phyloP scores from a whole-genome alignment of 352 stramenopile genomes.

The Phytophthora meadii region DNA sequence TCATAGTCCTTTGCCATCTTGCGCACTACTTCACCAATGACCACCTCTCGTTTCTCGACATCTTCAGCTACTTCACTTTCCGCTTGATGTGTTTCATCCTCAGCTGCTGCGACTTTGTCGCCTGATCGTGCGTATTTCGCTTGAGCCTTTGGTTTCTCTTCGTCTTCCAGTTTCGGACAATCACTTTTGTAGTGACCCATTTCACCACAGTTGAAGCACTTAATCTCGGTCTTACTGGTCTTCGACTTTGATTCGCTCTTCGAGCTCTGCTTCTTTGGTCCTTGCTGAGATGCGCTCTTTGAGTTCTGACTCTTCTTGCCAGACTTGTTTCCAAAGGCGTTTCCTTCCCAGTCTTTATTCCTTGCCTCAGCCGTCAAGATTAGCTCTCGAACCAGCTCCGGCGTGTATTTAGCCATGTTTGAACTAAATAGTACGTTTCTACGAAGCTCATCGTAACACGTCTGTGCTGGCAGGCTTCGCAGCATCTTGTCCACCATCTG shows the following conservation, averaged over 20 bases:
- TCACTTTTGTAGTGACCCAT: not conserved
- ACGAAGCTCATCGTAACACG: conserved; percentile 11
- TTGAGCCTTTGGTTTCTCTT: not conserved
- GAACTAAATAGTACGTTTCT: conserved; percentile 14
- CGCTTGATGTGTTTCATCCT: no score
- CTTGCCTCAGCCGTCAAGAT: conserved; percentile 8
- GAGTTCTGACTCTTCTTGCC: not conserved
- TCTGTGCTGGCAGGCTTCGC: not conserved
- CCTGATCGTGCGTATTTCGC: not conserved
- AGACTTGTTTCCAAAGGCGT: conserved; percentile 6
- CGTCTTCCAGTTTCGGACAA: not conserved
- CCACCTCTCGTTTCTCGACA: not conserved
- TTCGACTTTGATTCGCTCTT: no score
- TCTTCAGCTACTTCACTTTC: not conserved
- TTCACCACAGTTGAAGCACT: not conserved
- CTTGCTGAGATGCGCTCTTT: not conserved
- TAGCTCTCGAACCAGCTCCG: conserved; percentile 11
- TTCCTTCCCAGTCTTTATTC: conserved; percentile 7
- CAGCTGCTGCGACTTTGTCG: no score
- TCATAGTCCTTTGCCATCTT: not conserved
- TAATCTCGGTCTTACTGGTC: not conserved
- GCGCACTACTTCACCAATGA: not conserved
- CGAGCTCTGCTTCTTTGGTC: no score
- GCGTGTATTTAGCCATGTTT: conserved; percentile 18
- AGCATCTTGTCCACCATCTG: conserved; percentile 14